Evolutionary conservation across 1,284 basidiomycete genomes (phyloP).

Genomic region (Veloporphyrellus conicus): DNA sequence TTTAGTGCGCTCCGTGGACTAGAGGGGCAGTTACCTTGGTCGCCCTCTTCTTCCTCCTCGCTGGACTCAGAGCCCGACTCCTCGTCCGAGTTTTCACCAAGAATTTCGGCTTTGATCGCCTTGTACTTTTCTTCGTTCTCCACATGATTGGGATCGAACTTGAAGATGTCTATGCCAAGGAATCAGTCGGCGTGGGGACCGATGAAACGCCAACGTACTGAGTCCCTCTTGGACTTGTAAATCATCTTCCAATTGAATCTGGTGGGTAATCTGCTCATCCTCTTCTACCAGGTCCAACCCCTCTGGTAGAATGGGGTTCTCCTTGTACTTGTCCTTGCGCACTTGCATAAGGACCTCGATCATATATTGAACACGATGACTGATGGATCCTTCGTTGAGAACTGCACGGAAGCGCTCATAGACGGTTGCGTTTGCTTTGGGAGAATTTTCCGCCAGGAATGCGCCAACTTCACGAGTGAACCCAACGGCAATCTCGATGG

Average conservation of each 20-base stretch:
- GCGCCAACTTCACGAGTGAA: slow-evolving; percentile 97
- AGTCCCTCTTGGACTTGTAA: slow-evolving; percentile 90
- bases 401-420: slow-evolving; percentile 96
- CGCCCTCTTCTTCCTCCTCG: slow-evolving; percentile 58
- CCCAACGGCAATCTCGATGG: slow-evolving; percentile 96
- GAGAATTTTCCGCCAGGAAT: slow-evolving; percentile 89
- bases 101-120: slow-evolving; percentile 88
- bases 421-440: slow-evolving; percentile 89
- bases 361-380: slow-evolving; percentile 98
- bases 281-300: slow-evolving; percentile 96
- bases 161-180: slow-evolving; percentile 80
- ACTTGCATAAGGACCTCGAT: slow-evolving; percentile 99
- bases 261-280: slow-evolving; percentile 95
- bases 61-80: slow-evolving; percentile 60
- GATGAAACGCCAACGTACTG: slow-evolving; percentile 53
- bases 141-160: slow-evolving; percentile 82
- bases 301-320: slow-evolving; percentile 91
- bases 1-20: neutral
- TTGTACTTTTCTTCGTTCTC: slow-evolving; percentile 95
- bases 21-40: slow-evolving; percentile 40
- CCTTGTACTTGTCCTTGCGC: slow-evolving; percentile 97
- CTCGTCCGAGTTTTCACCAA: slow-evolving; percentile 79
- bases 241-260: slow-evolving; percentile 88
- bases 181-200: slow-evolving; percentile 8
- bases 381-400: slow-evolving; percentile 91